Evolutionary conservation across 2,329 filamentous ascomycete genomes (phyloP), one percentile per base, ranked within the genome.

Genomic region (Ploettnerulaceae sp.): DNA sequence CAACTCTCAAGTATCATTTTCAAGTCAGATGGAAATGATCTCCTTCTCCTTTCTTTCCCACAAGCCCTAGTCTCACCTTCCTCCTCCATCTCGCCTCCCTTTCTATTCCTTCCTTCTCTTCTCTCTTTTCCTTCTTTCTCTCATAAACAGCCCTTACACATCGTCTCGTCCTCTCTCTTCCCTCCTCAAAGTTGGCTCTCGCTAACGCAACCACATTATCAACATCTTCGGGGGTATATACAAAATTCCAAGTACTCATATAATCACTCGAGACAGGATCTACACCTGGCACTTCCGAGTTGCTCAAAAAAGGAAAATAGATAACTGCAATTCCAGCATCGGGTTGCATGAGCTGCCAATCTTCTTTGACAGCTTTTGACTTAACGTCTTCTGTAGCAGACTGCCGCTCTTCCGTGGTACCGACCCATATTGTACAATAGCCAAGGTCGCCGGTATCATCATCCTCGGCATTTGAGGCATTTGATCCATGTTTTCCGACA

Each of bases 211-310:
- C 84, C 0, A 95, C 89, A 20, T 79, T 78, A 57, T 97, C 90
- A 42, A 98, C 82, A 65, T 98, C 84, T 47, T 93, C 83, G 0
- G 89, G 84, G 2, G 86, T 94, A 66, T 97, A 98, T 22, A 96
- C 82, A 64, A 97, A 97, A 64, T 98, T 98, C 93, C 93, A 98
- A 0, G 93, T 98, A 57, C 82, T 88, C 71, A 97, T 81, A 67
- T 89, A 97, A 50, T 95, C 89, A 43, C 80, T 86, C 2, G 77
- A 79, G 18, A 82, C 81, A 0, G 93, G 93, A 56, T 95, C 85
- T n/a, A 97, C 84, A 33, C 80, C 86, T 0, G 82, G 77, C 0
- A 89, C 84, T 50, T 84, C 84, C 0, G 83, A 76, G 64, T 98
- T 97, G 21, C 84, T 79, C 11, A 97, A 72, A 52, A 96, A 83